Evolutionary conservation across 768 basidiomycete species (phyloP), one percentile per base, ranked within the genome.

Genomic region (Coprinopsis strossmayeri): DNA sequence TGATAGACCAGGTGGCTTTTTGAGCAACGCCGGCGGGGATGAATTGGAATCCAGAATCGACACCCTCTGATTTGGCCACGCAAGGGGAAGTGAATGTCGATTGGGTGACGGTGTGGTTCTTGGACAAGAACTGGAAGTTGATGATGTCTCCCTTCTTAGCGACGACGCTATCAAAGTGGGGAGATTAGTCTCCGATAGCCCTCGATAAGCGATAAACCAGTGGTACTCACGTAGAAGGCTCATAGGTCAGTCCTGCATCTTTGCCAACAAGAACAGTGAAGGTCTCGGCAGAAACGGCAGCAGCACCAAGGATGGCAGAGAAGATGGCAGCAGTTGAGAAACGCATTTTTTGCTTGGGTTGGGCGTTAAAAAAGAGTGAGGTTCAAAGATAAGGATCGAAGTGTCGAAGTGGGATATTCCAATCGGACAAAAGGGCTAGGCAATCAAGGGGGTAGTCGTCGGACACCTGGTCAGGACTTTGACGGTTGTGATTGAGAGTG

Each of bases 31-130:
- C 61, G 3, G 67, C 57, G 3, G 65, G 57, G 20, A 76, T 72
- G 5, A 60, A 51, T 50, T 67, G 61, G 63, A 67, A 77, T 30
- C 73, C 74, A 34, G 76, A 79, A 60, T 77, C 69, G 35, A 73
- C 60, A 38, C 69, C 69, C 18, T 46, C 52, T 11, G 58, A 40
- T 66, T 64, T 57, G n/a, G 49, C 43, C 27, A 49, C 52, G 57
- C 71, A 72, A 34, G 71, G 71, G 3, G 57, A 57, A 34, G 61
- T 61, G 55, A 70, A 71, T 34, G 62, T 65, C 3, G 71, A 71
- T 54, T 71, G 67, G 5, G 70, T 71, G 41, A 69, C 61, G 23
- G 65, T 67, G 56, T 69, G 64, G 56, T 68, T 70, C 58, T 67
- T 67, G n/a, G 67, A 55, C 18, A 65, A 51, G 56, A 73, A 70